phyloP scores from a whole-genome alignment of 2,329 filamentous ascomycete species.

The Emergomyces africanus region DNA sequence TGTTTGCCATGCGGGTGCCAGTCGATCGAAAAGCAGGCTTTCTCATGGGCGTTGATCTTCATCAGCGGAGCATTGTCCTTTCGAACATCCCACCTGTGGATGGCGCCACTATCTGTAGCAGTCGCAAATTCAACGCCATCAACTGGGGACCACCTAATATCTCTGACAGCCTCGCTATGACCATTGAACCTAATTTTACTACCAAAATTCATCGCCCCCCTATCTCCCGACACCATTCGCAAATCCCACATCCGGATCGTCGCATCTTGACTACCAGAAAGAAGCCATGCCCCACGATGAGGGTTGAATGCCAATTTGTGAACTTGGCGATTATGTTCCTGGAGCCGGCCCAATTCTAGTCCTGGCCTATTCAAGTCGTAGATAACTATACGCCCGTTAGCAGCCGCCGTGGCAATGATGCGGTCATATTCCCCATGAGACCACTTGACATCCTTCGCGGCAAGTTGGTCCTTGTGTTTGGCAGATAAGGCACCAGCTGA shows the following conservation, averaged over 20 bases:
- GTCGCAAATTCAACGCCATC: slow-evolving; percentile 51
- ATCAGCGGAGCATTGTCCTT: slow-evolving; percentile 44
- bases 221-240: slow-evolving; percentile 37
- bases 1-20: slow-evolving; percentile 57
- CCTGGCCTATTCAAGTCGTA: slow-evolving; percentile 51
- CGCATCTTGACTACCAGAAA: slow-evolving; percentile 53
- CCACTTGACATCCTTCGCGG: slow-evolving; percentile 55
- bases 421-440: slow-evolving; percentile 49
- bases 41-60: slow-evolving; percentile 49
- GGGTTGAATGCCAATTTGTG: slow-evolving; percentile 55
- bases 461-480: slow-evolving; percentile 45
- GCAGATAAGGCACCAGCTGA: slow-evolving; percentile 30
- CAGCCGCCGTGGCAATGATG: slow-evolving; percentile 50
- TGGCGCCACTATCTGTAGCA: slow-evolving; percentile 49
- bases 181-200: slow-evolving; percentile 44
- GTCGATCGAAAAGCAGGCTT: slow-evolving; percentile 48
- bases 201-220: slow-evolving; percentile 39
- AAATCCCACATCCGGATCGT: slow-evolving; percentile 54
- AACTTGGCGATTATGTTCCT: slow-evolving; percentile 53
- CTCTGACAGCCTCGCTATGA: slow-evolving; percentile 48
- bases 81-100: slow-evolving; percentile 53
- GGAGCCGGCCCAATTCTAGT: slow-evolving; percentile 48
- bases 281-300: slow-evolving; percentile 44
- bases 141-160: slow-evolving; percentile 52
- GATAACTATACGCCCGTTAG: slow-evolving; percentile 52